Conservation (phyloP, 805 yeast species). For the Lachancea nothofagi region DNA sequence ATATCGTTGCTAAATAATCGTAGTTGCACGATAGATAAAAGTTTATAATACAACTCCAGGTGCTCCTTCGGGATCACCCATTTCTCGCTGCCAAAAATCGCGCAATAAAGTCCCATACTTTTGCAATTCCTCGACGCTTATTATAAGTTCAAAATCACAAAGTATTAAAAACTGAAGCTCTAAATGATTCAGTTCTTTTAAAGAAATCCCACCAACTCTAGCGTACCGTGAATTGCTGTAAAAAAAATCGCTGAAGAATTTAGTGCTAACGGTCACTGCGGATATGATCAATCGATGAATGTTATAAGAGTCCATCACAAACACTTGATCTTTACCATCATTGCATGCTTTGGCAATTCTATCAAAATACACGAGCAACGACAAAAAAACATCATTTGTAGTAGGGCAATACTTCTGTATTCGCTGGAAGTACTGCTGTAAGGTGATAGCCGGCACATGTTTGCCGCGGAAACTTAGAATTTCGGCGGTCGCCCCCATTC, state of each 20-base stretch:
- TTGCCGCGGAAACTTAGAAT: conserved; percentile 92
- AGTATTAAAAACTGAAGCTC: conserved; percentile 84
- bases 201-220: conserved; percentile 89
- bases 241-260: conserved; percentile 90
- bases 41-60: not conserved
- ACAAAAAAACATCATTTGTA: conserved; percentile 92
- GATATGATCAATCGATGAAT: conserved; percentile 91
- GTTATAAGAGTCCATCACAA: conserved; percentile 94
- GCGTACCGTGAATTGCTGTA: conserved; percentile 93
- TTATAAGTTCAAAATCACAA: conserved; percentile 80
- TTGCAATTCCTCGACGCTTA: conserved; percentile 85
- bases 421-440: conserved; percentile 83
- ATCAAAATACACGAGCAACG: conserved; percentile 89
- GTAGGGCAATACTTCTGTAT: conserved; percentile 96
- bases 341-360: conserved; percentile 70
- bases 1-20: too few relatives aligned
- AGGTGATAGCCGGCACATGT: conserved; percentile 90
- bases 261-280: conserved; percentile 92
- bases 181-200: conserved; percentile 86
- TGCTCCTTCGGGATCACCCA: conserved; percentile 2
- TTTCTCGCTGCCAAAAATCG: conserved; percentile 75
- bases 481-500: conserved; percentile 5
- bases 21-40: too few relatives aligned
- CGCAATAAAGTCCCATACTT: conserved; percentile 80
- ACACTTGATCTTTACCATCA: conserved; percentile 44